Evolutionary conservation across 768 basidiomycete genomes (phyloP), one percentile per base, ranked within the genome.

Genomic region (Auricularia heimuer): DNA sequence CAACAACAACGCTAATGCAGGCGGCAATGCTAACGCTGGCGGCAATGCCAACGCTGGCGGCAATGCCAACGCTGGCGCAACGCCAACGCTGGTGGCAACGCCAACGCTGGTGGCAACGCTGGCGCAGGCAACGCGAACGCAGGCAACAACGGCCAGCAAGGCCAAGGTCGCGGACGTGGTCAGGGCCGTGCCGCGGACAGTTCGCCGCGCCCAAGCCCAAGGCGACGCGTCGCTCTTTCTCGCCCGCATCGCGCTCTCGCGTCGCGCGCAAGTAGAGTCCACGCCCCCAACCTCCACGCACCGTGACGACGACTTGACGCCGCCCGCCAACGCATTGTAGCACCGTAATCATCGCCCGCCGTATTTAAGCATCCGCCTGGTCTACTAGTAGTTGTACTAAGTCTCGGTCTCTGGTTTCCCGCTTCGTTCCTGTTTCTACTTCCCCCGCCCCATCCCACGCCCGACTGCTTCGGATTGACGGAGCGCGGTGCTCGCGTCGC

Each of bases 1-100:
- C 51, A 64, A 64, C 63, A 62, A 60, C 56, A 21, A 24, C 54
- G 54, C 54, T 10, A 29, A 18, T 21, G 54, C 54, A n/a, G 54
- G 54, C n/a, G 54, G 14, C 3, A 56, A 56, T 56, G 54, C 54
- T 3, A 21, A 21, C 21, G 56, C 24, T 29, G 56, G 29, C 56
- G 24, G 6, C 2, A 60, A 60, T 4, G 56, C 56, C 24, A 24
- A 24, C 24, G 34, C 24, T 29, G 29, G 14, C 33, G 33, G 7
- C 29, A 29, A 10, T n/a, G 56, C 7, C 24, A 60, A 60, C 56
- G 24, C 18, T 24, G 34, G 7, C 51, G n/a, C 18, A 18, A 6
- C 2, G 29, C 7, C 51, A 29, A 18, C 29, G 45, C 33, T 45
- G 63, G 12, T 3, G 24, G 51, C 36, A 56, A 34, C 7, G 51